Conservation (phyloP, 805 yeast species). For the Peterozyma xylosa region DNA sequence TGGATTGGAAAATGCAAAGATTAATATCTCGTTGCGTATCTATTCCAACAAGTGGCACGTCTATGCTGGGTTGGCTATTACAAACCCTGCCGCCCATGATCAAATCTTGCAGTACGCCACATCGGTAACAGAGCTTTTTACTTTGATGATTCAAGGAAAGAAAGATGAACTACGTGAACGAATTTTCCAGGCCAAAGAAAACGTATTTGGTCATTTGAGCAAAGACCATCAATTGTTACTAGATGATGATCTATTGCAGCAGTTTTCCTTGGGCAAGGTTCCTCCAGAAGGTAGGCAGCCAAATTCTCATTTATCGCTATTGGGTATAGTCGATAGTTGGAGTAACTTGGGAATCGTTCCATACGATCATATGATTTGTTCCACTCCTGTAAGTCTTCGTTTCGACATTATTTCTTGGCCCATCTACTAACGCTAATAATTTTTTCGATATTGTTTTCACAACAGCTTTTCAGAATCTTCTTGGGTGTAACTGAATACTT, state of each 20-base stretch:
- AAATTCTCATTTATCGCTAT: slow-evolving; percentile 81
- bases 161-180: slow-evolving; percentile 51
- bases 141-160: slow-evolving; percentile 71
- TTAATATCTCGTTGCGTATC: slow-evolving; percentile 85
- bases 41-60: slow-evolving; percentile 97
- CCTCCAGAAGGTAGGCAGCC: slow-evolving; percentile 60
- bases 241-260: slow-evolving; percentile 72
- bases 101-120: slow-evolving; percentile 87
- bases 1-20: slow-evolving; percentile 93
- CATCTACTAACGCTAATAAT: background rate
- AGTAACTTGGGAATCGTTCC: slow-evolving; percentile 77
- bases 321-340: slow-evolving; percentile 96
- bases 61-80: slow-evolving; percentile 93
- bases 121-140: slow-evolving; percentile 75
- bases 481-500: slow-evolving; percentile 90
- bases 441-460: background rate
- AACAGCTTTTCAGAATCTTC: slow-evolving; percentile 66
- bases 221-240: slow-evolving; percentile 52
- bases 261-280: slow-evolving; percentile 66
- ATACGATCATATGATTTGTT: slow-evolving; percentile 93
- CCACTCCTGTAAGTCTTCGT: slow-evolving; percentile 56
- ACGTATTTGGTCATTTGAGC: slow-evolving; percentile 64
- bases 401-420: background rate
- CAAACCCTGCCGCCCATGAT: slow-evolving; percentile 89
- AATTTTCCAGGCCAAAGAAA: slow-evolving; percentile 57